Percentiles rank a stretch among this genome's conserved stretches.
Evolutionary conservation across 2,329 filamentous ascomycete genomes (phyloP).

Genomic region (Nakataea oryzae): DNA sequence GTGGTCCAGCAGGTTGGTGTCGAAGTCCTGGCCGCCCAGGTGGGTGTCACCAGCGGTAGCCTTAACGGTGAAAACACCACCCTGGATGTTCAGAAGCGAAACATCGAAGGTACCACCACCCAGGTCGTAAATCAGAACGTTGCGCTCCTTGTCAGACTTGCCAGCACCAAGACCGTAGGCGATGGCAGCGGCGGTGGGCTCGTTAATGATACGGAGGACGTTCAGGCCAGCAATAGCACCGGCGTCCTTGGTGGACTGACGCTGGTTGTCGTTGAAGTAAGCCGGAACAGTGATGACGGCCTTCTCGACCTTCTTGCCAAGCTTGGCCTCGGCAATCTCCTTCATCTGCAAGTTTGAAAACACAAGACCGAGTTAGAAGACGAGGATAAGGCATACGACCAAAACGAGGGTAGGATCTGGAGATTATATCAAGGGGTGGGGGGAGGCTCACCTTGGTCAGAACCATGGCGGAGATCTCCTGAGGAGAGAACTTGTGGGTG

Average conservation of each 20-base stretch:
- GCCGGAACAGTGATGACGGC: constrained; percentile 97
- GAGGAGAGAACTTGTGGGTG: constrained; percentile 91
- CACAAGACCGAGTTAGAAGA: background rate
- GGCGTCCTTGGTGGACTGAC: constrained; percentile 98
- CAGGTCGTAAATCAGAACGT: constrained; percentile 99
- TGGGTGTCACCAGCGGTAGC: constrained; percentile 97
- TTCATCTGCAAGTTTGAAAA: constrained; percentile 66
- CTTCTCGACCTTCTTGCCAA: constrained; percentile 98
- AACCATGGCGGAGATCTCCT: constrained; percentile 99
- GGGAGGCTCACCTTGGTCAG: constrained; percentile 69
- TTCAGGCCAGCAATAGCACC: constrained; percentile 96
- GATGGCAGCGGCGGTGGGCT: constrained; percentile 95
- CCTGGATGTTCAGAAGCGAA: constrained; percentile 95
- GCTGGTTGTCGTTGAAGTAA: constrained; percentile 99
- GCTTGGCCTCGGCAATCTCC: constrained; percentile 96
- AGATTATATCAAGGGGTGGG: too few relatives aligned
- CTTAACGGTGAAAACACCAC: constrained; percentile 98
- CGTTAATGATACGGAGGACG: constrained; percentile 99
- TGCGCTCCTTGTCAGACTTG: constrained; percentile 95
- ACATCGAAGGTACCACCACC: constrained; percentile 99
- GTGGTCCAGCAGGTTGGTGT: constrained; percentile 89
- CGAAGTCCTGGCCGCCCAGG: constrained; percentile 91
- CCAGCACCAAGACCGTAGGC: constrained; percentile 94
- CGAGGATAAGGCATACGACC: background rate
- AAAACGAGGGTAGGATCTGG: background rate